Conservation (phyloP, 2,329 filamentous ascomycete species). For the Monilinia aucupariae region DNA sequence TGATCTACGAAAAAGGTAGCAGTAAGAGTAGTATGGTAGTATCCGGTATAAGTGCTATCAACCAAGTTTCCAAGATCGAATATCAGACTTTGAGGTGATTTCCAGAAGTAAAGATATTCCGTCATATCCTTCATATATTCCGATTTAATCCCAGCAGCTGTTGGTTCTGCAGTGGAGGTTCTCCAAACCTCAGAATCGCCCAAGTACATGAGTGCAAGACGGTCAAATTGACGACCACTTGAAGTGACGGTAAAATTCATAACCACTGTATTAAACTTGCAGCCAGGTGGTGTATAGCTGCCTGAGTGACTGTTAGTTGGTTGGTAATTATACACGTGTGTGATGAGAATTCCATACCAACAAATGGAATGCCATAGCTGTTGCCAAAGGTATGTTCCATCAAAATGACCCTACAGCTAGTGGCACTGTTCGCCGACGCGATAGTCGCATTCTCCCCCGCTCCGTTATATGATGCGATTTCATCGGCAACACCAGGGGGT, state of each 20-base stretch:
- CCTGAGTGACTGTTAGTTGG: slow-evolving; percentile 39
- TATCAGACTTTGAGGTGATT: slow-evolving; percentile 63
- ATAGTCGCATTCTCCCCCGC: slow-evolving; percentile 26
- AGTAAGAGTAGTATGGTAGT: slow-evolving; percentile 68
- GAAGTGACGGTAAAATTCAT: slow-evolving; percentile 73
- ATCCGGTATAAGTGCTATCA: slow-evolving; percentile 63
- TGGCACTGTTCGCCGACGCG: slow-evolving; percentile 26
- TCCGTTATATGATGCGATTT: slow-evolving; percentile 32
- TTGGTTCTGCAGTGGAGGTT: slow-evolving; percentile 78
- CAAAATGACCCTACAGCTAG: slow-evolving; percentile 50
- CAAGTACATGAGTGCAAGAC: slow-evolving; percentile 69
- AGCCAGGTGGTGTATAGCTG: slow-evolving; percentile 60
- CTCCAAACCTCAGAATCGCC: slow-evolving; percentile 76
- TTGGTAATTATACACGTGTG: slow-evolving; percentile 13
- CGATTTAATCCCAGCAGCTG: slow-evolving; percentile 64
- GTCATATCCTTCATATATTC: slow-evolving; percentile 76
- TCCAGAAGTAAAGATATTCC: slow-evolving; percentile 63
- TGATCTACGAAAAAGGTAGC: slow-evolving; percentile 61
- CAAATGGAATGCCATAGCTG: slow-evolving; percentile 69
- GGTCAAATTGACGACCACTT: slow-evolving; percentile 68
- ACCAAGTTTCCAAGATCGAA: slow-evolving; percentile 76
- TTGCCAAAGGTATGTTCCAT: slow-evolving; percentile 66
- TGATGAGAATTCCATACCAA: slow-evolving; percentile 47
- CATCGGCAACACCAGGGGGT: slow-evolving; percentile 40
- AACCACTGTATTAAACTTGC: slow-evolving; percentile 66